Evolutionary conservation across 371 early-diverging fungal genomes (phyloP).

Genomic region (Zopfochytrium polystomum): DNA sequence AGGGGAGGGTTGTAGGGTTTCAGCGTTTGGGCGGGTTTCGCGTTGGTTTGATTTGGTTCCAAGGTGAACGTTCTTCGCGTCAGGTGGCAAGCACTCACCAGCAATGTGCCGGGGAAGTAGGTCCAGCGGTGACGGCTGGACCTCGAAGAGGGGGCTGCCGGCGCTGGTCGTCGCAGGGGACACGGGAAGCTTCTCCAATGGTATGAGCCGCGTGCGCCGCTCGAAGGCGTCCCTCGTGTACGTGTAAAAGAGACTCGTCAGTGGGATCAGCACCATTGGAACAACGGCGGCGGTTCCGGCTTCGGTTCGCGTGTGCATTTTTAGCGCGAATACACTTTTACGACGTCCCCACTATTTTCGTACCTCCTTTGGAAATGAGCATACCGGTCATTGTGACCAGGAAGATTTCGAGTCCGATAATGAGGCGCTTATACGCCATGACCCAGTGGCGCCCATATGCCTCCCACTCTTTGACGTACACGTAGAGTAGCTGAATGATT

Average conservation of each 20-base stretch:
- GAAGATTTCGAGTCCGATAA: slow-evolving; percentile 23
- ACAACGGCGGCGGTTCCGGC: slow-evolving; percentile 21
- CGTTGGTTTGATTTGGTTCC: too few species aligned
- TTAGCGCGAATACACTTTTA: not conserved
- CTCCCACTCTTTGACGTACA: slow-evolving; percentile 47
- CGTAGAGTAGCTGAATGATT: slow-evolving; percentile 32
- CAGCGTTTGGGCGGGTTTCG: too few species aligned
- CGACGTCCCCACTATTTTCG: not conserved
- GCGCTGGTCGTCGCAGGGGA: too few species aligned
- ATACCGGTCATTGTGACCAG: slow-evolving; percentile 36
- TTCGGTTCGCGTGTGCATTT: not conserved
- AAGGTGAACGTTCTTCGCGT: too few species aligned
- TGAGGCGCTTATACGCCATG: slow-evolving; percentile 32
- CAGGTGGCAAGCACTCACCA: too few species aligned
- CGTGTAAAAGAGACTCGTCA: slow-evolving; percentile 33
- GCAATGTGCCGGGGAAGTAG: too few species aligned
- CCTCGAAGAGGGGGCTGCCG: too few species aligned
- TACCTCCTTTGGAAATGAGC: slow-evolving; percentile 32
- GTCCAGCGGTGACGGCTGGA: too few species aligned
- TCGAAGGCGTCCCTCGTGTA: slow-evolving; percentile 38
- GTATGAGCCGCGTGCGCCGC: slow-evolving; percentile 29
- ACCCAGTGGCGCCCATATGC: slow-evolving; percentile 41
- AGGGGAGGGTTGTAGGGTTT: too few species aligned
- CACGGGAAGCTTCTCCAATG: too few species aligned
- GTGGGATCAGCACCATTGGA: slow-evolving; percentile 30